Percentiles rank a stretch among this genome's conserved stretches.
phyloP scores from a whole-genome alignment of 495 filamentous ascomycete species.

The Daldinia decipiens region DNA sequence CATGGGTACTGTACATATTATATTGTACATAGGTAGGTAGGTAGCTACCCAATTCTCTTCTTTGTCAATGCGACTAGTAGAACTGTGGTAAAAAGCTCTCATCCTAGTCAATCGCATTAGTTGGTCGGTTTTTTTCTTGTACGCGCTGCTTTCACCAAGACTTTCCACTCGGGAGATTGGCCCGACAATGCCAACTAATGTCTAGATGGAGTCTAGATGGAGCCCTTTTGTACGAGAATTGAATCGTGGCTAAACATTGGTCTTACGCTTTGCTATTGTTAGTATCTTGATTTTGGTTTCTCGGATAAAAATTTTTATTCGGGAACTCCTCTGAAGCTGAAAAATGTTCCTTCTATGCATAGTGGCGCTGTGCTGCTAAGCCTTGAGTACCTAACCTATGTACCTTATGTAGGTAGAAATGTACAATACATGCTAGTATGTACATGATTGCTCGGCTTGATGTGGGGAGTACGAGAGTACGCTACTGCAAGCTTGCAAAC shows the following conservation, averaged over 20 bases:
- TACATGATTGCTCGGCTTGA: constrained; percentile 7
- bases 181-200: constrained; percentile 25
- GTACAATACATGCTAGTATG: too few relatives aligned
- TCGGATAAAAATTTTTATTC: neutral
- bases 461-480: constrained; percentile 13
- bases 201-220: constrained; percentile 13
- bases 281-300: neutral
- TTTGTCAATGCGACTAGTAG: constrained; percentile 39
- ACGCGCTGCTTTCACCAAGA: constrained; percentile 28
- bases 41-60: constrained; percentile 35
- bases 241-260: constrained; percentile 2
- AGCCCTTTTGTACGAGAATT: constrained; percentile 8
- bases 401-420: constrained; percentile 7
- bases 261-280: neutral
- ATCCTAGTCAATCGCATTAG: constrained; percentile 36
- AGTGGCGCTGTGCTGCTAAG: constrained; percentile 1
- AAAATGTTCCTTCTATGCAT: neutral
- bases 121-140: constrained; percentile 12
- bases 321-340: neutral
- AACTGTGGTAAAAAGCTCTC: constrained; percentile 14
- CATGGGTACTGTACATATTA: constrained; percentile 42
- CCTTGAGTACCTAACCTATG: neutral
- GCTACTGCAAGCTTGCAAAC: constrained; percentile 27
- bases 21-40: too few relatives aligned
- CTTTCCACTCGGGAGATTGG: constrained; percentile 19